These are phyloP conservation scores for Pythium brachiatum DNA, from an alignment of 352 stramenopile species.

Conservation along the genomic window DNA sequence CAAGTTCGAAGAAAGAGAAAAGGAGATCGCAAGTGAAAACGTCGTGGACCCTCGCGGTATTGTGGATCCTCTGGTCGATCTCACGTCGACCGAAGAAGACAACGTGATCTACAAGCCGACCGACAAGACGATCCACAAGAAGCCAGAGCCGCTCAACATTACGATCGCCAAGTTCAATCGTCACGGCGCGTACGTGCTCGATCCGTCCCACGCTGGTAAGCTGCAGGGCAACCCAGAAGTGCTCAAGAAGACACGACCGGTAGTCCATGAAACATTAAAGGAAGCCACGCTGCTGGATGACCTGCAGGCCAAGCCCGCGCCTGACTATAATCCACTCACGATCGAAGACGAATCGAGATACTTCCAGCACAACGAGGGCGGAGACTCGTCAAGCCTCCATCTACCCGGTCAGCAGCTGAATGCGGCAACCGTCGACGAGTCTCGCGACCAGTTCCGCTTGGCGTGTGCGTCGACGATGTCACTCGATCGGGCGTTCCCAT, in stretches of 20 bases:
- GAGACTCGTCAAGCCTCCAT: slow-evolving; percentile 14
- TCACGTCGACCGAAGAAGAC: slow-evolving; percentile 73
- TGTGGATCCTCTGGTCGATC: slow-evolving; percentile 77
- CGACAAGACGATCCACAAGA: slow-evolving; percentile 25
- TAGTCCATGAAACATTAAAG: slow-evolving; percentile 51
- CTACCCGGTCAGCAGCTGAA: slow-evolving; percentile 6
- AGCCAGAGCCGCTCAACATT: slow-evolving; percentile 44
- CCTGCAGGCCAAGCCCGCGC: slow-evolving; percentile 42
- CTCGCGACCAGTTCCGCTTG: slow-evolving; percentile 42
- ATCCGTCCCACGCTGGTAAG: slow-evolving; percentile 67
- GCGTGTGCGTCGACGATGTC: slow-evolving; percentile 38
- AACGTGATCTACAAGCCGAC: slow-evolving; percentile 37
- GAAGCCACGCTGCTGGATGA: slow-evolving; percentile 75
- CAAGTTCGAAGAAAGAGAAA: slow-evolving; percentile 79
- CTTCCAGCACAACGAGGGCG: slow-evolving; percentile 60
- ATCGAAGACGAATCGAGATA: slow-evolving; percentile 83
- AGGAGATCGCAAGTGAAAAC: slow-evolving; percentile 42
- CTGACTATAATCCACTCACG: slow-evolving; percentile 73
- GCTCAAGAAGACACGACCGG: slow-evolving; percentile 35
- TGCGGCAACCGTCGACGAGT: slow-evolving; percentile 24
- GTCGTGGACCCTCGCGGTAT: slow-evolving; percentile 57
- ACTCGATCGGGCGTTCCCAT: slow-evolving; percentile 59
- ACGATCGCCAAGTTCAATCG: slow-evolving; percentile 88
- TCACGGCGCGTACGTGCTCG: slow-evolving; percentile 78
- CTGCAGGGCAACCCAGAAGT: slow-evolving; percentile 25